Percentiles rank a stretch among this genome's conserved stretches.
Evolutionary conservation across 768 basidiomycete species (phyloP).

Genomic region (Suillus alpinus): DNA sequence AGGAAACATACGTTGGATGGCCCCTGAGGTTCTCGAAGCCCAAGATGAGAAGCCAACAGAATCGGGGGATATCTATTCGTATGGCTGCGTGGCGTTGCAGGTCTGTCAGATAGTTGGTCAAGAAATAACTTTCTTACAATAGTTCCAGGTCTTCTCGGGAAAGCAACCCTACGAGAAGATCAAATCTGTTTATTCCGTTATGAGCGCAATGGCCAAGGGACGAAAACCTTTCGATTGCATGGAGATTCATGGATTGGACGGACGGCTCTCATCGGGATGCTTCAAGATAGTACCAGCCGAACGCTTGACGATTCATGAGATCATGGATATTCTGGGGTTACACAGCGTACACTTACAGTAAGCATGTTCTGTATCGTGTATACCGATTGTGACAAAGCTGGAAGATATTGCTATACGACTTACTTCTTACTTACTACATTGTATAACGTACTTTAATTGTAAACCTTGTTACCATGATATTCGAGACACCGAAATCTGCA

Average conservation of each 20-base stretch:
- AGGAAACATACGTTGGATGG: constrained; percentile 4
- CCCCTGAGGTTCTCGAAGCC: constrained; percentile 27
- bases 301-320: too few species aligned
- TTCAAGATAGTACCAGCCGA: too few species aligned
- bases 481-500: constrained; percentile 45
- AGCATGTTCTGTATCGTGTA: too few species aligned
- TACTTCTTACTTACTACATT: not conserved
- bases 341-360: too few species aligned
- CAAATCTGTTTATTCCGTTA: constrained; percentile 11
- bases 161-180: constrained; percentile 19
- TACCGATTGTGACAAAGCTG: not conserved
- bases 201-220: not conserved
- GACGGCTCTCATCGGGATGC: too few species aligned
- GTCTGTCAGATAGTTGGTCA: not conserved
- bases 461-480: constrained; percentile 20
- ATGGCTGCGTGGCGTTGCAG: not conserved
- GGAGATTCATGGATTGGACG: too few species aligned
- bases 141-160: constrained; percentile 22
- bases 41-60: not conserved
- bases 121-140: too few species aligned
- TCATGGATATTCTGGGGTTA: too few species aligned
- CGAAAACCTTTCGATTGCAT: too few species aligned
- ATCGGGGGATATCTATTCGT: constrained; percentile 3
- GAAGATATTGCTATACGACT: not conserved
- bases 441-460: not conserved